Conservation (phyloP, 441 rosid genomes). For the Erodium chrysanthum region DNA sequence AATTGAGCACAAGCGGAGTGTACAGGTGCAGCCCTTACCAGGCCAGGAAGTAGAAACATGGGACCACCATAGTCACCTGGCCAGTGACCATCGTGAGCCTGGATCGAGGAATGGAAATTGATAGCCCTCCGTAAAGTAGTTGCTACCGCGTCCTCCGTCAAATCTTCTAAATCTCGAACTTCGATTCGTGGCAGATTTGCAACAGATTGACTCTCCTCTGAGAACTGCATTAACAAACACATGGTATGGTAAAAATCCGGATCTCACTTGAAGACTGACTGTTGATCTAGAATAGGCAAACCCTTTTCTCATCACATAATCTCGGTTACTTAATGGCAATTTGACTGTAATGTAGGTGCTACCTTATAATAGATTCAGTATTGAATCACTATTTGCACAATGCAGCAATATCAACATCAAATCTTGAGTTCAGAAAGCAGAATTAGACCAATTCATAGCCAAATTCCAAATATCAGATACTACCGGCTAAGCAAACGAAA, state of each 20-base stretch:
- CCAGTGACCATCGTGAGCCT: slow-evolving; percentile 90
- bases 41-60: slow-evolving; percentile 84
- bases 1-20: background rate
- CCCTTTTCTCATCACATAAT: background rate
- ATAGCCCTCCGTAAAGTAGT: slow-evolving; percentile 50
- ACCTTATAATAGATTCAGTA: no score
- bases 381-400: background rate
- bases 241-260: no score
- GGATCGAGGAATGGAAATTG: slow-evolving; percentile 54
- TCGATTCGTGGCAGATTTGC: slow-evolving; percentile 39
- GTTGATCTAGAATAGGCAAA: no score
- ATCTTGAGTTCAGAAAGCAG: no score
- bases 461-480: no score
- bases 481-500: background rate
- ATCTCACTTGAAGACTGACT: no score
- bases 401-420: background rate
- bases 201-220: slow-evolving; percentile 20
- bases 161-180: slow-evolving; percentile 37
- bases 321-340: background rate
- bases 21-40: slow-evolving; percentile 38
- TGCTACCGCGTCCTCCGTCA: slow-evolving; percentile 37
- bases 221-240: slow-evolving; percentile 29
- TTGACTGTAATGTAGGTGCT: no score
- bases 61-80: slow-evolving; percentile 98
- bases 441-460: no score